phyloP scores from a whole-genome alignment of 805 yeast species.

The Yarrowia alimentaria region DNA sequence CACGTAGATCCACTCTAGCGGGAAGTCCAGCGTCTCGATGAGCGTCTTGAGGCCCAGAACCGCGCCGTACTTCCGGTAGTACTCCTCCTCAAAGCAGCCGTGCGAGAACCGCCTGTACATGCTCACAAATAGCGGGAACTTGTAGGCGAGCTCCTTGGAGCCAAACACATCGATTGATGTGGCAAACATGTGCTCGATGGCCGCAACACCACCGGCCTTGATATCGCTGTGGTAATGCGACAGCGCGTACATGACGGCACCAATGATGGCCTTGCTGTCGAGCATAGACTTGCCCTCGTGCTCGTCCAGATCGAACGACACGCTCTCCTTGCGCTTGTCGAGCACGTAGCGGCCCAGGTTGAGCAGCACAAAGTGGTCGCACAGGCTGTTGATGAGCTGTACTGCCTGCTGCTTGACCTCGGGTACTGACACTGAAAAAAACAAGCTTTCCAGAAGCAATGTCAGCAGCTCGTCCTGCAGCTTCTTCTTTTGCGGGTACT shows the following conservation, averaged over 20 bases:
- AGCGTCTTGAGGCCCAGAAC: conserved; percentile 75
- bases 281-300: conserved; percentile 73
- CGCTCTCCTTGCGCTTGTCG: conserved; percentile 60
- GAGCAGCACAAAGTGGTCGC: conserved; percentile 75
- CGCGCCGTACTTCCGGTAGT: conserved; percentile 85
- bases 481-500: conserved; percentile 34
- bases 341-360: conserved; percentile 72
- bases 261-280: conserved; percentile 66
- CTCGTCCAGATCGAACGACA: conserved; percentile 71
- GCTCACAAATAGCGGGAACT: conserved; percentile 71
- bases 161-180: conserved; percentile 70
- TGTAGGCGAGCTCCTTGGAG: conserved; percentile 57
- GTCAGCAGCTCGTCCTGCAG: conserved; percentile 60
- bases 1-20: conserved; percentile 68
- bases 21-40: conserved; percentile 64
- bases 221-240: conserved; percentile 73
- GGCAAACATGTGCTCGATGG: conserved; percentile 59
- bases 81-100: conserved; percentile 85
- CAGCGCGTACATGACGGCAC: conserved; percentile 74
- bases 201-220: conserved; percentile 64
- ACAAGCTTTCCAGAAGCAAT: conserved; percentile 65
- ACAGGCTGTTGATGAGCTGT: conserved; percentile 57
- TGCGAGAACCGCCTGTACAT: conserved; percentile 83
- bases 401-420: conserved; percentile 70
- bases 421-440: conserved; percentile 71